Evolutionary conservation across 176 grass and related monocot species (phyloP), one percentile per base, ranked within the genome.

Genomic region (Tuctoria greenei): DNA sequence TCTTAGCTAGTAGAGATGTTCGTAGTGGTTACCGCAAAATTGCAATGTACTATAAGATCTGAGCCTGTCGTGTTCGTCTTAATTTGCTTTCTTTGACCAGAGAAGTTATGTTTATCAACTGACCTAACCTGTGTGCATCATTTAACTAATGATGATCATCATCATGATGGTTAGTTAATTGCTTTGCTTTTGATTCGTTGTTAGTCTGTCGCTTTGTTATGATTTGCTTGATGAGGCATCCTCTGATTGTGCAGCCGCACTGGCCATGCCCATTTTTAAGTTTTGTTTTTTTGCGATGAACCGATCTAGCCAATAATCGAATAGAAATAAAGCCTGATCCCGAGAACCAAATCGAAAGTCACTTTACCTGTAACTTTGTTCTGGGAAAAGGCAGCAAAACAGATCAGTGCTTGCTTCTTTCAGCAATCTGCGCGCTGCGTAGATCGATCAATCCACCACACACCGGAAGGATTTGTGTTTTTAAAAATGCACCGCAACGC

Each of bases 71-170:
- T 69, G 80, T 74, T 79, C 61, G 31, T 66, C 14, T 49, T n/a
- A n/a, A n/a, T n/a, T 64, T 57, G 62, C 10, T 1, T 78, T 54
- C 75, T 73, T 74, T 75, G 71, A 71, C 86, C 68, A 74, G 2
- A 57, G 5, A 36, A 49, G 56, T 34, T 64, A 26, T 26, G 26
- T 69, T 42, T 78, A 73, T 69, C 63, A 75, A 84, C 81, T 71
- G 57, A 84, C 64, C 63, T 54, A 27, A 74, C 73, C 61, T 46
- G 10, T 20, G 69, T 10, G 4, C 14, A 46, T 80, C 81, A 88
- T 84, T 76, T 76, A 80, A 80, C 76, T 27, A 80, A 88, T 72
- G 81, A 84, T 59, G 37, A 67, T 72, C 42, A 1, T 71, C 66
- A 71, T 76, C 66, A 71, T 76, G 74, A 45, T 64, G 75, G 46